These are phyloP conservation scores for Cymbopogon flexuosus DNA, from an alignment of 202 grass and related monocot species.

Conservation along the genomic window DNA sequence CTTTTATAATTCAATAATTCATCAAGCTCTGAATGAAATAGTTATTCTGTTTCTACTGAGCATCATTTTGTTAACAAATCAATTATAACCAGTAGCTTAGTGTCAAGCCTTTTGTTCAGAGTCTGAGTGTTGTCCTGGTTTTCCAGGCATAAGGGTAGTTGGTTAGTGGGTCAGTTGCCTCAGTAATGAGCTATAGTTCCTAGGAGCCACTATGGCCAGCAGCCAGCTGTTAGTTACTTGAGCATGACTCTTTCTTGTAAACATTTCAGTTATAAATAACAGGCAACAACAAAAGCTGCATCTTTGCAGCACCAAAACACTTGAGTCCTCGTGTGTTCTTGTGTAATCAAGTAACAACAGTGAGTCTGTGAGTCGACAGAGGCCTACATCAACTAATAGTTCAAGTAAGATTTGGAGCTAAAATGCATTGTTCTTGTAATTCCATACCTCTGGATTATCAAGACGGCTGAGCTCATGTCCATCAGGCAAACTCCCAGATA, in stretches of 20 bases:
- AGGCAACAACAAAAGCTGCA: neutral
- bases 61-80: neutral
- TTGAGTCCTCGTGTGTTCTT: neutral
- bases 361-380: neutral
- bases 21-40: neutral
- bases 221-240: neutral
- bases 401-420: constrained; percentile 6
- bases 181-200: neutral
- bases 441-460: constrained; percentile 78
- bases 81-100: neutral
- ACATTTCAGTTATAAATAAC: neutral
- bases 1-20: neutral
- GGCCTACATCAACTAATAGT: constrained; percentile 1
- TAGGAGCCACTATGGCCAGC: neutral
- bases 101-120: neutral
- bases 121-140: neutral
- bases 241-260: neutral
- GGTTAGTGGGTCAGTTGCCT: neutral
- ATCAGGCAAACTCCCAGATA: constrained; percentile 86
- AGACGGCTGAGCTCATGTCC: constrained; percentile 69
- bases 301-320: neutral
- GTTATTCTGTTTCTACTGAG: neutral
- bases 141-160: neutral
- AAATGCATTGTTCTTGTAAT: neutral
- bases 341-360: neutral